Base-by-base conservation (phyloP, 306 rosid genomes). In the Phaseolus lunatus region DNA sequence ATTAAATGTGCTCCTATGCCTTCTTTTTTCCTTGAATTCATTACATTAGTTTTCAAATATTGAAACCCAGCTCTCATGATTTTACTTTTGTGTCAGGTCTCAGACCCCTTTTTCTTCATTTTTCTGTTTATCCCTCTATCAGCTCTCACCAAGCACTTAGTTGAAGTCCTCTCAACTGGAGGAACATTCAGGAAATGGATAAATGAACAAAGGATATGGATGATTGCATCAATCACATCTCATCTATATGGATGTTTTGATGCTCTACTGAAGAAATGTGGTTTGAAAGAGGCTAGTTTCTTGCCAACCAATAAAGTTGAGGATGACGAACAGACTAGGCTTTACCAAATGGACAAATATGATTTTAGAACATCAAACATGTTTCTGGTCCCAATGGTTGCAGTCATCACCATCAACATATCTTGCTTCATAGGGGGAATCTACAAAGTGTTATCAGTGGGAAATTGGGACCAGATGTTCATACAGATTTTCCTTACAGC, bases 121-220 rank as follows among this genome's bases (percentile, higher is more conserved):
- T 86, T 84, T 53, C 5, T 67, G 39, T 83, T 87, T 59, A 78
- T 91, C 68, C 86, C 85, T 37, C 11, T 84, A 7, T 91, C 89
- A 0, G 49, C 85, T 1, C 4, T 53, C 5, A 72, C 63, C 0
- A 82, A 81, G 53, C 85, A 86, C 72, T 75, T 83, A 53, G 29
- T 49, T 1, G 94, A 91, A 77, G 87, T 89, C 47, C 68, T 91
- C 53, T 15, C 66, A 64, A 83, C 85, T 1, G 89, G 90, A 53
- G 86, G 82, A 41, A 76, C 96, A 35, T 11, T 83, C 22, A 79
- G 26, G 11, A 71, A 80, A 13, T 83, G 88, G 84, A 58, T 82
- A 48, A 75, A 78, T 49, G 96, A 89, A 56, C 90, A 87, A 9
- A 80, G 94, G 58, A 69, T 84, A 7, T 91, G 94, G 96, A 87